These are phyloP conservation scores for Pseudopithomyces maydicus DNA, from an alignment of 2,329 filamentous ascomycete species.

Conservation along the genomic window DNA sequence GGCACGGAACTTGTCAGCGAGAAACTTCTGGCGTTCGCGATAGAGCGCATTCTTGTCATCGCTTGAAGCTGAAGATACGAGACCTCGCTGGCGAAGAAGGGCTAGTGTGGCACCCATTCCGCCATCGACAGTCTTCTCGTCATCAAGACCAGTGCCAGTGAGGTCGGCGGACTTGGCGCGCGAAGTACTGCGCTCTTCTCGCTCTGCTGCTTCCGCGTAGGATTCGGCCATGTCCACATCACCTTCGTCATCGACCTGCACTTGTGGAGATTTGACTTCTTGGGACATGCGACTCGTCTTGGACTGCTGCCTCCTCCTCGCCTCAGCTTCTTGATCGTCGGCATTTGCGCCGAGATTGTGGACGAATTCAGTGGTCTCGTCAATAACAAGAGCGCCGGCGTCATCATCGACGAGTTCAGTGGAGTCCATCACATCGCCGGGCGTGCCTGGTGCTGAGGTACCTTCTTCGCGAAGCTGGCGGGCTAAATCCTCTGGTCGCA, in stretches of 20 bases:
- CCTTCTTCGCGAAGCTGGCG: conserved; percentile 73
- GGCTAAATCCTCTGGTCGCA: conserved; percentile 84
- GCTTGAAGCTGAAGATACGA: conserved; percentile 70
- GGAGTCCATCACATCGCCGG: conserved; percentile 59
- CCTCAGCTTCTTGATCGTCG: conserved; percentile 36
- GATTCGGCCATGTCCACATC: conserved; percentile 60
- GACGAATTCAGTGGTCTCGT: conserved; percentile 94
- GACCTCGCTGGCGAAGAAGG: conserved; percentile 82
- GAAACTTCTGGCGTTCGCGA: conserved; percentile 76
- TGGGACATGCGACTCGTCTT: conserved; percentile 37
- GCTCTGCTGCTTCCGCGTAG: conserved; percentile 58
- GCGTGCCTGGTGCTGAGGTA: conserved; percentile 52
- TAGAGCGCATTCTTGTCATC: conserved; percentile 69
- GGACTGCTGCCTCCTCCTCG: conserved; percentile 59
- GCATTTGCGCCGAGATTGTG: conserved; percentile 70
- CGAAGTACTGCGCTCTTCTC: conserved; percentile 48
- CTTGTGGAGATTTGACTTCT: conserved; percentile 25
- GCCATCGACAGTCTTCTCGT: conserved; percentile 78
- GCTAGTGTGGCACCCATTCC: conserved; percentile 83
- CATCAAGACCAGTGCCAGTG: conserved; percentile 75
- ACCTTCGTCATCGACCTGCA: conserved; percentile 52
- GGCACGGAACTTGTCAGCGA: conserved; percentile 76
- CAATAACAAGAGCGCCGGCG: conserved; percentile 79
- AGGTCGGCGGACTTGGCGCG: conserved; percentile 55
- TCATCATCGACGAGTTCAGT: conserved; percentile 61